phyloP scores from a whole-genome alignment of 2,329 filamentous ascomycete genomes.

The Hymenoscyphus salicellus region DNA sequence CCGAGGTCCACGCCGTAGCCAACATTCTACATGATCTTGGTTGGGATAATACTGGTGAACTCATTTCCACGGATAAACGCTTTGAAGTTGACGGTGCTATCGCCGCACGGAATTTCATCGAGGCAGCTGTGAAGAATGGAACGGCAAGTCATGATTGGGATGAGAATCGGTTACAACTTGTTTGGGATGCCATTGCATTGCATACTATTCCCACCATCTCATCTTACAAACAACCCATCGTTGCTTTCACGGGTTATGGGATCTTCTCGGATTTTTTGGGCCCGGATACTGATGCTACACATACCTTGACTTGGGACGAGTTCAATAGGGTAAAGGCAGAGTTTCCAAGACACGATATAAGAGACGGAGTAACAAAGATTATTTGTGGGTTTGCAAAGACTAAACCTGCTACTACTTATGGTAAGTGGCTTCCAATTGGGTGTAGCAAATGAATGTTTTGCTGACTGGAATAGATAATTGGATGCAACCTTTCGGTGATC shows the following conservation, averaged over 20 bases:
- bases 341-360: constrained; percentile 36
- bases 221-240: constrained; percentile 43
- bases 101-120: constrained; percentile 42
- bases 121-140: constrained; percentile 16
- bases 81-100: constrained; percentile 52
- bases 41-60: constrained; percentile 38
- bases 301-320: constrained; percentile 28
- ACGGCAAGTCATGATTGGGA: constrained; percentile 37
- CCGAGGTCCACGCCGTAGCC: constrained; percentile 36
- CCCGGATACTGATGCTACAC: constrained; percentile 28
- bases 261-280: constrained; percentile 5
- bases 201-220: constrained; percentile 40
- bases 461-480: not conserved
- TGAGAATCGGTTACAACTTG: constrained; percentile 40
- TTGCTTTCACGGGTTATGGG: constrained; percentile 22
- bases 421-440: not conserved
- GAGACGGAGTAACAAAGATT: constrained; percentile 33
- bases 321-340: constrained; percentile 31
- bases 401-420: not conserved
- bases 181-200: constrained; percentile 40
- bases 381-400: not conserved
- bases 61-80: constrained; percentile 44
- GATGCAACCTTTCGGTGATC: not conserved
- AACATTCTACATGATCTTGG: constrained; percentile 46
- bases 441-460: not conserved